Base-by-base conservation (phyloP, 192 early-diverging fungal species). In the Coemansia sp. region DNA sequence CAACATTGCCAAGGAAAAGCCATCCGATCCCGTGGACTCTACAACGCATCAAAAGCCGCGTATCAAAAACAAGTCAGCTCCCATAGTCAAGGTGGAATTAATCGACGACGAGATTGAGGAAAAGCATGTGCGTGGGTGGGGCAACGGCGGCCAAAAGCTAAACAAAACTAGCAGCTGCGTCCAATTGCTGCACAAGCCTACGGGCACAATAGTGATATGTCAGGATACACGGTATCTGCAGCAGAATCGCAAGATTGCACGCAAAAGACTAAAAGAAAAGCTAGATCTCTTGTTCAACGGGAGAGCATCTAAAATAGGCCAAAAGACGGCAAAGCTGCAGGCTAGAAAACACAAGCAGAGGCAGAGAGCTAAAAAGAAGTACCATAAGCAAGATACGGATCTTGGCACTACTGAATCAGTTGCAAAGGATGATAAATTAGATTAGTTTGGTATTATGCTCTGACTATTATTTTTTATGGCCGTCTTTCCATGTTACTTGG, bases 81-180 rank as follows among this genome's bases (percentile, higher is more conserved):
- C 51, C 17, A 78, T 88, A 33, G 54, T 81, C 14, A n/a, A n/a
- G n/a, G n/a, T n/a, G n/a, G n/a, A n/a, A n/a, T 63, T 88, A 6
- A 60, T 80, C 34, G 85, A 85, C 15, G 65, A 79, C 2, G 86
- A 90, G 30, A 71, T 90, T n/a, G 77, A 81, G 25, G 88, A 90
- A 49, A 82, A 78, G 9, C 86, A 87, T 60, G 79, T 88, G 32
- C 85, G 84, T 13, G 88, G 88, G 5, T 83, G 85, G 38, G 88
- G 88, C 17, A 85, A 84, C 42, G 88, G 88, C 26, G 88, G 88
- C 0, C 88, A 90, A 55, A 87, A 86, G 55, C 79, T 90, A 33
- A 90, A 90, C 69, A 90, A 87, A 48, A 83, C 85, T 5, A 83
- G 79, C 41, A 85, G 74, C 41, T 87, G 87, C 46, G 87, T 88